Percentiles rank a stretch among this genome's conserved stretches.
Evolutionary conservation across 495 filamentous ascomycete species (phyloP).

Genomic region (Penicillium lividum): DNA sequence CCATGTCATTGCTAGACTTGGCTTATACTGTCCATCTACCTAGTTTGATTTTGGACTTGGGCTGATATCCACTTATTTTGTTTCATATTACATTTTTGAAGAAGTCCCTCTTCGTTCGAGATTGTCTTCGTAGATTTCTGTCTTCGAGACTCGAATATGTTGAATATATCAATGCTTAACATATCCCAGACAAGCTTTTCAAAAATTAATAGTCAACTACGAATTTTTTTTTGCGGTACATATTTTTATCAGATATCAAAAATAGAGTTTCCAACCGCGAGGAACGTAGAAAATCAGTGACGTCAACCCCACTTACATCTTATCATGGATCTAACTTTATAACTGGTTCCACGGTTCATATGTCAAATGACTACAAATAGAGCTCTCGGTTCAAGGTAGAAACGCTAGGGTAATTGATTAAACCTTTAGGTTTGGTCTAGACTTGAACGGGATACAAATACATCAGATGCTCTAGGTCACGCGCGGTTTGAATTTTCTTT

Average conservation of each 20-base stretch:
- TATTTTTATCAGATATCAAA: not conserved
- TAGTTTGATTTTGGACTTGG: not conserved
- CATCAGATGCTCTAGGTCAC: not conserved
- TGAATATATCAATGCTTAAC: not conserved
- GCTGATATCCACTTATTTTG: slow-evolving; percentile 4
- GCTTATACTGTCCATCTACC: not conserved
- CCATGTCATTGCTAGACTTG: slow-evolving; percentile 21
- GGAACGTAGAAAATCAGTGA: not conserved
- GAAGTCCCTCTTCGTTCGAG: not conserved
- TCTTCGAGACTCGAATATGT: not conserved
- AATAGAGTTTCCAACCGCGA: not conserved
- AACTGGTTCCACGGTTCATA: not conserved
- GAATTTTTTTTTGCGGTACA: not conserved
- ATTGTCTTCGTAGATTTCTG: not conserved
- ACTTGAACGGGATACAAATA: not conserved
- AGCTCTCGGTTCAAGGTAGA: no score
- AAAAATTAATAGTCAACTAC: not conserved
- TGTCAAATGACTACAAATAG: not conserved
- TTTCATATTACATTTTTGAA: not conserved
- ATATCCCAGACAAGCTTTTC: not conserved
- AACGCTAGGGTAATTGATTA: no score
- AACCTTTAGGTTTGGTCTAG: not conserved
- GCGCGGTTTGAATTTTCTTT: not conserved
- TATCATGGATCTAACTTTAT: not conserved
- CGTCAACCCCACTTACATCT: not conserved